These are phyloP conservation scores for Dysphania ambrosioides DNA, from an alignment of 148 eudicot genomes.

Conservation along the genomic window DNA sequence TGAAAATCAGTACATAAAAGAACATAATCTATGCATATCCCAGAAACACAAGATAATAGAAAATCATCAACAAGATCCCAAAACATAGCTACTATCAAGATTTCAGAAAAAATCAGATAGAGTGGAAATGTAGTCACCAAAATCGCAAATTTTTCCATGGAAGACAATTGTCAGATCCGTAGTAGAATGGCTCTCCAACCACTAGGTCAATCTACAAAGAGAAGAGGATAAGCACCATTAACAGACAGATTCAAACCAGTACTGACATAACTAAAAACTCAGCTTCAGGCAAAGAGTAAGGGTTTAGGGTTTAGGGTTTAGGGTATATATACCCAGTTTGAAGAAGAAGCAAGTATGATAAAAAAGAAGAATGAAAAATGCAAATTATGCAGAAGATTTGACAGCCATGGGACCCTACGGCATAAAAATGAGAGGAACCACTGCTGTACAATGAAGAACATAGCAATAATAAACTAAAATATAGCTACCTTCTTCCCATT, in stretches of 20 bases:
- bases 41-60: background rate
- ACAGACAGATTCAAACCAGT: background rate
- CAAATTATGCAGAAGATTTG: background rate
- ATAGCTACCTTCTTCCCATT: conserved; percentile 49
- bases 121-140: conserved; percentile 46
- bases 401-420: no score
- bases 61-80: background rate
- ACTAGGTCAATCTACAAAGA: conserved; percentile 64
- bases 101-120: background rate
- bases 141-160: conserved; percentile 92
- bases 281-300: background rate
- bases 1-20: background rate
- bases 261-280: background rate
- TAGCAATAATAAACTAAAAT: background rate
- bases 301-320: no score
- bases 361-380: background rate
- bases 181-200: conserved; percentile 82
- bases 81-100: conserved; percentile 7
- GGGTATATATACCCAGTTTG: background rate
- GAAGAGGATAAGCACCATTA: conserved; percentile 15
- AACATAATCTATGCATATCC: background rate
- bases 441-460: background rate
- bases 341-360: background rate
- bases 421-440: background rate
- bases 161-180: conserved; percentile 64